A percentile compares a stretch with the other conserved stretches of the same genome.
Conservation (phyloP, 2,329 filamentous ascomycete genomes). For the Aspergillus brasiliensis region DNA sequence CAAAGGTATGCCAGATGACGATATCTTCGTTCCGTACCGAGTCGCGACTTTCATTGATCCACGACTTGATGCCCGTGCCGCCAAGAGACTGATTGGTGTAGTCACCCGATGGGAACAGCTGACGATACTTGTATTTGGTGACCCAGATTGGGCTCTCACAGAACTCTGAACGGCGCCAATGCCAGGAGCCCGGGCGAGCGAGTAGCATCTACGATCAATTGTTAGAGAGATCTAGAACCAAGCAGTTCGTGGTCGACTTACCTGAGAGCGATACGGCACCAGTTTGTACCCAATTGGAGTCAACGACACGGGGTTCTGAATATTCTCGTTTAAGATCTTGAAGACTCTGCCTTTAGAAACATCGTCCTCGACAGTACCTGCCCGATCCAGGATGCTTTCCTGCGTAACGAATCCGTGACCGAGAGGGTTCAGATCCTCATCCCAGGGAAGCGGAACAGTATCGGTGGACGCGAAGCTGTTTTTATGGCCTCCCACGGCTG, state of each 20-base stretch:
- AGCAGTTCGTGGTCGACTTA: neutral
- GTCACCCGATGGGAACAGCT: conserved; percentile 52
- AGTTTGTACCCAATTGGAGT: conserved; percentile 59
- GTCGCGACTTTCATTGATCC: conserved; percentile 18
- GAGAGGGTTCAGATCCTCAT: conserved; percentile 52
- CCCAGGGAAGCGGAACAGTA: conserved; percentile 58
- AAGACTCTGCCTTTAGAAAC: conserved; percentile 49
- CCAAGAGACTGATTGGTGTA: conserved; percentile 53
- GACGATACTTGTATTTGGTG: conserved; percentile 52
- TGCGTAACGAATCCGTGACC: conserved; percentile 52
- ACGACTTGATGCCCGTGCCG: conserved; percentile 26
- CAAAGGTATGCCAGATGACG: conserved; percentile 34
- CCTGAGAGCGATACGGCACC: conserved; percentile 51
- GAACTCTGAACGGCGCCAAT: conserved; percentile 54
- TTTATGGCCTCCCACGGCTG: conserved; percentile 40
- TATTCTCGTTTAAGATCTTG: conserved; percentile 58
- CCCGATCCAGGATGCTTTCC: conserved; percentile 45
- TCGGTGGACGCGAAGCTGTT: conserved; percentile 59
- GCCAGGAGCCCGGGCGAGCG: conserved; percentile 51
- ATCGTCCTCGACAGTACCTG: conserved; percentile 48
- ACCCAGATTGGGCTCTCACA: conserved; percentile 55
- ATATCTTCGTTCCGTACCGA: conserved; percentile 30
- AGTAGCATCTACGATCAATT: conserved; percentile 53
- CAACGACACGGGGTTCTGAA: conserved; percentile 54
- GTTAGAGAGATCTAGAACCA: too few relatives aligned